Base-by-base conservation (phyloP, 2,329 filamentous ascomycete genomes). In the Alternaria postmessia region DNA sequence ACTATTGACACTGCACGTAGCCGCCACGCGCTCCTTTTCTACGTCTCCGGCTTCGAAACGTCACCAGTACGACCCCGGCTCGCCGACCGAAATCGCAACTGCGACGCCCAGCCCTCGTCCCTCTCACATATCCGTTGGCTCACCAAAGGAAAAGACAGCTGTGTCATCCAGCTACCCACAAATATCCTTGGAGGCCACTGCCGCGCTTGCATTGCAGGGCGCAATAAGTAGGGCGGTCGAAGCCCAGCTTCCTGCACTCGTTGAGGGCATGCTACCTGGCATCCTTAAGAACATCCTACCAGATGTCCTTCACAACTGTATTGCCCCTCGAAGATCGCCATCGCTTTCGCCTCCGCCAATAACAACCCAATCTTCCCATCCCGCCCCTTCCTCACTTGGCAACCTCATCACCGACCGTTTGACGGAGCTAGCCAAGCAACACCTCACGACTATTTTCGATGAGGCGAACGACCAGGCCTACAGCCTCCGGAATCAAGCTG, bases 11-110 rank as follows among this genome's bases (percentile, higher is more conserved):
- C 2, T 12, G 11, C 14, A 24, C 24, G 22, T 16, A 64, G 61
- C 41, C 48, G 39, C 59, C 3, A 54, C 49, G 8, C 59, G 28
- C 39, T 51, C 63, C 43, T 22, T 42, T 28, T 57, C 62, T 5
- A 24, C n/a, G 7, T 58, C 44, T 6, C 61, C 56, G n/a, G 51
- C 58, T 34, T n/a, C 51, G 4, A 69, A 69, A 54, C 65, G 65
- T 57, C 36, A 55, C 54, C 3, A 32, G 36, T 32, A 36, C 52
- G 34, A 28, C 32, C 14, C 51, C 32, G 34, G 57, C 51, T 54
- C 57, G 18, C n/a, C 61, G 30, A 52, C 51, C 39, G 46, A 67
- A 46, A 49, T 56, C 7, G 52, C 52, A 6, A 51, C 57, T 12
- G 30, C 20, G 18, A 34, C 32, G 7, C 46, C 46, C 16, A 36